Evolutionary conservation across 176 grass and related monocot genomes (phyloP), one percentile per base, ranked within the genome.

Genomic region (Secale cereale): DNA sequence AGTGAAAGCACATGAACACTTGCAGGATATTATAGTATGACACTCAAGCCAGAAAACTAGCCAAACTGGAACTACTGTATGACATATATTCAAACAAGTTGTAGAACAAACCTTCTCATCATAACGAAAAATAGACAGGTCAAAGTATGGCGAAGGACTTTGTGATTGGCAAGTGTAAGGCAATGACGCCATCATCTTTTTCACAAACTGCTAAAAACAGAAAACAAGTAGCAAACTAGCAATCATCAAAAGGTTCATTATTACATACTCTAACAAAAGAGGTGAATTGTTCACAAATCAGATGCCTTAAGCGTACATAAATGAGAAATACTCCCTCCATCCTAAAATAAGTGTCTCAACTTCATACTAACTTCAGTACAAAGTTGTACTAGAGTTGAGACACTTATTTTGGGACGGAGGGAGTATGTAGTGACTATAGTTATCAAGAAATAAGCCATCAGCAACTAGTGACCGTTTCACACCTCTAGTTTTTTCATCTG

Each of bases 91-190:
- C 25, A 85, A 79, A 59, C 8, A 63, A 70, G 59, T 22, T 66
- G 74, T 12, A 31, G 83, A 52, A 48, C 87, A 69, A 75, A 98
- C 96, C 96, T 98, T 98, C 78, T 95, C 96, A 83, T 98, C 96
- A 86, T 98, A 98, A 43, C 93, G 94, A 92, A 98, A 98, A 70
- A 98, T 90, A 9, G 93, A 98, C 25, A 98, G 74, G 48, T 98
- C 96, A 82, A 98, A 95, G 72, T 95, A 98, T 25, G 96, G 96
- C 57, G 96, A 98, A 86, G 96, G 96, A 83, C 93, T 98, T 77
- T 95, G 96, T 28, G 91, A 95, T 70, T 98, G 96, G 87, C 96
- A 98, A 52, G 89, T 91, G 78, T 95, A 95, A 39, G 96, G 96
- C 65, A 98, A 81, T 29, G 91, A 90, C 1, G 37, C 65, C 93